Conservation (phyloP, 345 rosid species). For the Clausena lansium region DNA sequence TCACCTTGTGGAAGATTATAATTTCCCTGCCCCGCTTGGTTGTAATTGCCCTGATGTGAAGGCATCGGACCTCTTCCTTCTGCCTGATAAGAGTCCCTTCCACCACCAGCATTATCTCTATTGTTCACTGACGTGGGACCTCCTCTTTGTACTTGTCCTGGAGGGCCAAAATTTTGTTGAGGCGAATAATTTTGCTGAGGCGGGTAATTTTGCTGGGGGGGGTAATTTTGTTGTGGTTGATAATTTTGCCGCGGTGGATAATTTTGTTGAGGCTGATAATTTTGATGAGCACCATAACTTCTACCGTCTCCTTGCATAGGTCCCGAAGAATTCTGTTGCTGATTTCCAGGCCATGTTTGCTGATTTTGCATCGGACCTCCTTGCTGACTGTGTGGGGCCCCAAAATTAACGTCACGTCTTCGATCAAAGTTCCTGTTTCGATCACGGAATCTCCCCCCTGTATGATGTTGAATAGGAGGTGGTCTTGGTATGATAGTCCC, state of each 20-base stretch:
- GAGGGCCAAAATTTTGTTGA: constrained; percentile 32
- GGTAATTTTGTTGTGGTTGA: constrained; percentile 23
- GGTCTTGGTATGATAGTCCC: constrained; percentile 83
- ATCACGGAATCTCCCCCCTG: constrained; percentile 45
- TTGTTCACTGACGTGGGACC: constrained; percentile 38
- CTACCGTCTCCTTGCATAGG: constrained; percentile 50
- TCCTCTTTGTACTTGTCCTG: constrained; percentile 36
- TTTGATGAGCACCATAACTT: constrained; percentile 44
- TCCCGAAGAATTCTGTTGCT: constrained; percentile 34
- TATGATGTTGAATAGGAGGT: constrained; percentile 56
- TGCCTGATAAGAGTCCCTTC: constrained; percentile 25
- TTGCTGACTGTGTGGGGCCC: constrained; percentile 27
- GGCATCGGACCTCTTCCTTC: constrained; percentile 36
- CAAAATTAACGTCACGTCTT: constrained; percentile 17
- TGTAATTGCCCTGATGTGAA: constrained; percentile 33
- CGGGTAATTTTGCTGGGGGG: constrained; percentile 3
- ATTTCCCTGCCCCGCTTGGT: constrained; percentile 43
- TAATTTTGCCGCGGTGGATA: constrained; percentile 42
- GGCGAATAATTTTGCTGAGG: constrained; percentile 23
- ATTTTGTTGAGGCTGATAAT: constrained; percentile 43
- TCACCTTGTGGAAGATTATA: constrained; percentile 34
- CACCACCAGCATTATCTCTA: constrained; percentile 37
- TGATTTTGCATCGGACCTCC: constrained; percentile 40
- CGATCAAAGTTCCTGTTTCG: constrained; percentile 31
- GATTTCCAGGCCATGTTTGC: constrained; percentile 45